A percentile compares a stretch with the other conserved stretches of the same genome.
Conservation (phyloP, 2,329 filamentous ascomycete genomes). For the Rhynchosporium graminicola region DNA sequence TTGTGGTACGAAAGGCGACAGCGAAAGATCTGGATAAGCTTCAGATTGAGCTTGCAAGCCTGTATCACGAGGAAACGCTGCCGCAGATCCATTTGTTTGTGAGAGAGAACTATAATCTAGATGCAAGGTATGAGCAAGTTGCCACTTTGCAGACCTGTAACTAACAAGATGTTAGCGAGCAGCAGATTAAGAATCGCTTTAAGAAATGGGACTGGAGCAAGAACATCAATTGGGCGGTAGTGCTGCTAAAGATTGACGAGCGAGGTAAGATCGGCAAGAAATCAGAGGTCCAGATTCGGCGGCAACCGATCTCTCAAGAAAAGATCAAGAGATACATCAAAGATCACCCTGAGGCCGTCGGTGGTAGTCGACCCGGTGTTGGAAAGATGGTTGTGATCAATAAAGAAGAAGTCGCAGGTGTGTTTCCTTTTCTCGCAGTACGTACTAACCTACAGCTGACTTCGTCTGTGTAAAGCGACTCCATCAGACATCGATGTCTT, state of each 20-base stretch:
- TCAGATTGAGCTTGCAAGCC: no score
- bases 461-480: neutral
- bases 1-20: neutral
- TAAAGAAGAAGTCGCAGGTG: no score
- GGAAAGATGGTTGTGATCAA: no score
- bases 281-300: neutral
- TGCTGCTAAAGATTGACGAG: no score
- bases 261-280: neutral
- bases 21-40: constrained; percentile 1
- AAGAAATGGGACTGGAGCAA: neutral
- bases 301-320: neutral
- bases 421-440: no score
- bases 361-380: neutral
- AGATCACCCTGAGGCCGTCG: neutral
- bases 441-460: neutral
- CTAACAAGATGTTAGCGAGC: no score
- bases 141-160: no score
- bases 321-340: neutral
- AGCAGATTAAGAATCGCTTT: neutral
- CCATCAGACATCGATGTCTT: neutral
- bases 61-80: no score
- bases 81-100: no score
- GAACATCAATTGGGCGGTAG: neutral
- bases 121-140: no score
- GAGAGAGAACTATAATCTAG: no score